A percentile compares a stretch with the other conserved stretches of the same genome.
Evolutionary conservation across 2,329 filamentous ascomycete genomes (phyloP).

Genomic region (Phaeosphaeriaceae sp.): DNA sequence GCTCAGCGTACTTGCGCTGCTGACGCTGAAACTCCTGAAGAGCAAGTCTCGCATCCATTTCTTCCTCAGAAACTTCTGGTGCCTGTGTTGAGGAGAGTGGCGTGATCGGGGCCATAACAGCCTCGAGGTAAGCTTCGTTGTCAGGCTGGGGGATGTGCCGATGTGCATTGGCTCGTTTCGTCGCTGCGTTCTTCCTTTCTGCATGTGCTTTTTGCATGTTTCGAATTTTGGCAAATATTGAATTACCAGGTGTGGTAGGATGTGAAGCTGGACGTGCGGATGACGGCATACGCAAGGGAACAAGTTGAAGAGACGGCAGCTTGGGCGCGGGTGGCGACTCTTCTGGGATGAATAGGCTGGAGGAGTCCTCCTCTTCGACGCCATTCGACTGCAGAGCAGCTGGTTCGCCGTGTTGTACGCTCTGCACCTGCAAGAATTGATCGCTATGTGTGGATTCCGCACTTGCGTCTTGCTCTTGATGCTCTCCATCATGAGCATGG

Average conservation of each 20-base stretch:
- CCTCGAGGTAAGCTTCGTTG: slow-evolving; percentile 22
- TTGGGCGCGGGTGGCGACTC: background rate
- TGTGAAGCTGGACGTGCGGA: slow-evolving; percentile 2
- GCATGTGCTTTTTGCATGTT: slow-evolving; percentile 13
- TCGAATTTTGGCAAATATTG: slow-evolving; percentile 15
- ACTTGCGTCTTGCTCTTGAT: background rate
- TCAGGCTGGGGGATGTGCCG: slow-evolving; percentile 3
- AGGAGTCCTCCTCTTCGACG: slow-evolving; percentile 7
- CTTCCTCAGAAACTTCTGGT: slow-evolving; percentile 7
- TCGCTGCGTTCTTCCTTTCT: slow-evolving; percentile 8
- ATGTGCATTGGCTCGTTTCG: slow-evolving; percentile 1
- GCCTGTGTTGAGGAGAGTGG: slow-evolving; percentile 1
- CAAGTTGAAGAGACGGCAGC: background rate
- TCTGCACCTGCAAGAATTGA: background rate
- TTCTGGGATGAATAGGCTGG: slow-evolving; percentile 25
- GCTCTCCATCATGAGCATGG: background rate
- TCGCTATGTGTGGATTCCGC: background rate
- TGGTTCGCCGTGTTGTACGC: background rate
- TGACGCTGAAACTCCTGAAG: slow-evolving; percentile 22
- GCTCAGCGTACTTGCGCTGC: slow-evolving; percentile 27
- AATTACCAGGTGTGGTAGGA: background rate
- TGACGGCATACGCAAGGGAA: slow-evolving; percentile 1
- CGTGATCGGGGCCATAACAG: slow-evolving; percentile 9
- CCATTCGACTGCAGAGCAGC: background rate
- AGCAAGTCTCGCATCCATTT: slow-evolving; percentile 17